Conservation (phyloP, 2,329 filamentous ascomycete genomes). For the Boeremia lycopersici region DNA sequence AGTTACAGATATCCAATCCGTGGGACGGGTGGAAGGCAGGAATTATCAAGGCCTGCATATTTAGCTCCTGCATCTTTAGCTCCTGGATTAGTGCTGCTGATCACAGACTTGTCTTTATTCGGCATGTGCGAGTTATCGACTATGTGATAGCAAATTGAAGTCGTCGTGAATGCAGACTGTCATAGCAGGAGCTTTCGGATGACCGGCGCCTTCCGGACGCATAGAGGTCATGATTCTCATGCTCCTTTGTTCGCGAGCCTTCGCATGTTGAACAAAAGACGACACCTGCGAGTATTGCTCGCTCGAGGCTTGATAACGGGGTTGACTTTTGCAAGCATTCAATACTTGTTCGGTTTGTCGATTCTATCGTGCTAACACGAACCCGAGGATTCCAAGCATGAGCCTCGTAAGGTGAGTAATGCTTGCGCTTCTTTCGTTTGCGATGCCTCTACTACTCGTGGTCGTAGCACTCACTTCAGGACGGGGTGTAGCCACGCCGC, state of each 20-base stretch:
- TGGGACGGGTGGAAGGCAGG: conserved; percentile 23
- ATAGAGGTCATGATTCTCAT: background rate
- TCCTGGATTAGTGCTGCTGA: background rate
- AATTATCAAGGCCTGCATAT: conserved; percentile 20
- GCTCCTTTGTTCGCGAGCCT: background rate
- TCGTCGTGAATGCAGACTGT: background rate
- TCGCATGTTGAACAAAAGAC: background rate
- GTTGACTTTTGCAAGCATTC: background rate
- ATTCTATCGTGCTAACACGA: background rate
- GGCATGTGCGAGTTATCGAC: background rate
- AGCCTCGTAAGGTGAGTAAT: background rate
- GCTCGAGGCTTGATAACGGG: background rate
- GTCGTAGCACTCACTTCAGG: background rate
- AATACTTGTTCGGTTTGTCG: background rate
- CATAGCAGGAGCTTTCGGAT: no score
- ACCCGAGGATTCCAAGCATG: background rate
- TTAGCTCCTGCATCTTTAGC: conserved; percentile 25
- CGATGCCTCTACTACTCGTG: conserved; percentile 4
- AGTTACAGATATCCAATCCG: conserved; percentile 14
- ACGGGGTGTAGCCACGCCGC: background rate
- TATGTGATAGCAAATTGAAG: background rate
- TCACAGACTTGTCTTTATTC: background rate
- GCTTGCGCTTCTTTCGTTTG: background rate
- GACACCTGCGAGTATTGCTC: background rate
- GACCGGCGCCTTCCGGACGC: no score